Conservation (phyloP, 75 land plant species). For the Pinus albicaulis region DNA sequence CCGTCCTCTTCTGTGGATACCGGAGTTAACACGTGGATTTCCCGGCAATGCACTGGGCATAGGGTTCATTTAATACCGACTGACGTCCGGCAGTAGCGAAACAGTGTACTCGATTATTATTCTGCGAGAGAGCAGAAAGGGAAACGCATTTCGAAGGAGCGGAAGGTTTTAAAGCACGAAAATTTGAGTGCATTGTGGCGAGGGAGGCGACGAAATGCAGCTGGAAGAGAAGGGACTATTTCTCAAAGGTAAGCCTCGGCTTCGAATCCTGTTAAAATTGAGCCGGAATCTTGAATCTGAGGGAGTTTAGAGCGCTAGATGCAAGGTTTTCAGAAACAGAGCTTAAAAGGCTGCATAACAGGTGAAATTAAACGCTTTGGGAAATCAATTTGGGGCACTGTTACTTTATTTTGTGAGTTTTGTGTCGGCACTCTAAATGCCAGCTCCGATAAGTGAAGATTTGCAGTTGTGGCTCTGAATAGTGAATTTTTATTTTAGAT, state of each 20-base stretch:
- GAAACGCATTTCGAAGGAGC: constrained; percentile 3
- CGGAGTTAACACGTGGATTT: not conserved
- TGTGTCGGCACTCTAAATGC: not conserved
- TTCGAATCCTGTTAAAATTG: not conserved
- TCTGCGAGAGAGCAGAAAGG: not conserved
- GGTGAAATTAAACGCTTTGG: too few species aligned
- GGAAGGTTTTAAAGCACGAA: too few species aligned
- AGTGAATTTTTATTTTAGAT: too few species aligned
- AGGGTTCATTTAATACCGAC: not conserved
- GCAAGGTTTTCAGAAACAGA: too few species aligned
- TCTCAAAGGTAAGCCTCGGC: not conserved
- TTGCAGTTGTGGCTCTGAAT: not conserved
- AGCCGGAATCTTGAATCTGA: not conserved
- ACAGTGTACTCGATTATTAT: not conserved
- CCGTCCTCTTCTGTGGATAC: too few species aligned
- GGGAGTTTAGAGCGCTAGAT: not conserved
- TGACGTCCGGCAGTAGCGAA: not conserved
- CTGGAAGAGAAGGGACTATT: not conserved
- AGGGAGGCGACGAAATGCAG: not conserved
- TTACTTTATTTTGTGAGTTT: too few species aligned
- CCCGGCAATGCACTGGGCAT: not conserved
- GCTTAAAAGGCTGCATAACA: too few species aligned
- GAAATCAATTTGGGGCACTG: too few species aligned
- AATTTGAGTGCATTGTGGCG: too few species aligned
- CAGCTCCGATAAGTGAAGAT: not conserved